These are phyloP conservation scores for Drosera spatulata DNA, from an alignment of 179 eudicot genomes.

Conservation along the genomic window DNA sequence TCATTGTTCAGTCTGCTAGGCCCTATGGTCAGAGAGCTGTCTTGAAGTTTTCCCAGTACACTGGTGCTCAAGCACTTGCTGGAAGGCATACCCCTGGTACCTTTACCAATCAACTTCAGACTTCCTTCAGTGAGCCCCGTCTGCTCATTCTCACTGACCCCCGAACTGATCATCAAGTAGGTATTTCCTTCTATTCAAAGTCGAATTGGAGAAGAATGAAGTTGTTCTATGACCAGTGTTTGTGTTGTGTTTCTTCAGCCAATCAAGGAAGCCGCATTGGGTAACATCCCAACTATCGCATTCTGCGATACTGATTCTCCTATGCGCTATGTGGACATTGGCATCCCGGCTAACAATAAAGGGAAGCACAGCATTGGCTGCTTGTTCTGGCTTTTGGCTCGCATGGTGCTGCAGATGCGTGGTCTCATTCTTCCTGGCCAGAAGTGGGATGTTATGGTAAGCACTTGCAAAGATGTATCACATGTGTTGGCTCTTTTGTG, in stretches of 20 bases:
- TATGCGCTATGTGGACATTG: conserved; percentile 70
- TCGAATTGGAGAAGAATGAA: neutral
- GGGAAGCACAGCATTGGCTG: conserved; percentile 86
- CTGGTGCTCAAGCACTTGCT: conserved; percentile 29
- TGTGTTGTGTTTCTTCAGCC: conserved; percentile 32
- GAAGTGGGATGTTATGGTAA: conserved; percentile 84
- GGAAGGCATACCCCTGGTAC: conserved; percentile 40
- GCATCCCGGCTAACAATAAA: conserved; percentile 87
- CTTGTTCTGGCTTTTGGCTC: conserved; percentile 74
- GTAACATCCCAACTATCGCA: conserved; percentile 85
- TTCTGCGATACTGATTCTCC: conserved; percentile 88
- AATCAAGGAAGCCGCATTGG: conserved; percentile 67
- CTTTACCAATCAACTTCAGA: conserved; percentile 33
- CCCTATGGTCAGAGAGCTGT: conserved; percentile 48
- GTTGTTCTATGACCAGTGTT: neutral
- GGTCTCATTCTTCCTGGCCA: conserved; percentile 60
- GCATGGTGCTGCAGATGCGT: conserved; percentile 88
- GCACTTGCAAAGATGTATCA: neutral
- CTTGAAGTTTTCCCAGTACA: conserved; percentile 35
- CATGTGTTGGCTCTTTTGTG: no score
- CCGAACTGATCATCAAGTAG: conserved; percentile 81
- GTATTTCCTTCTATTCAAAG: neutral
- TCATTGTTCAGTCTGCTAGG: conserved; percentile 87
- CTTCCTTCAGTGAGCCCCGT: conserved; percentile 34
- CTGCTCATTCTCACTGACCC: conserved; percentile 32